These are phyloP conservation scores for Periconia sp. DNA, from an alignment of 2,329 filamentous ascomycete genomes.

Conservation along the genomic window DNA sequence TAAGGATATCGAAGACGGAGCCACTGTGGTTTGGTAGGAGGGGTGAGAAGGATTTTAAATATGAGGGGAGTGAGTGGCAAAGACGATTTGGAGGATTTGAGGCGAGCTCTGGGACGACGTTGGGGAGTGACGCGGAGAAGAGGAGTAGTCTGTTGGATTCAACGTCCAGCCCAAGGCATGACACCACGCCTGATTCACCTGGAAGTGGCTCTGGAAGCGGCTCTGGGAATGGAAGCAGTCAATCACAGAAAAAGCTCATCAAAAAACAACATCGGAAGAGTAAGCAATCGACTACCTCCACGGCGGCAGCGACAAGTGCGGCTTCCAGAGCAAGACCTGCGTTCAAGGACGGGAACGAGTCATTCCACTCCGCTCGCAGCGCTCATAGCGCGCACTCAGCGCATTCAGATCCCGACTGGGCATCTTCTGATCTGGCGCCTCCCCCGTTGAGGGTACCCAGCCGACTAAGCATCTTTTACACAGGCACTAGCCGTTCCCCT, in stretches of 20 bases:
- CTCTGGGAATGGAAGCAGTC: too few relatives aligned
- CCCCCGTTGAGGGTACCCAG: neutral
- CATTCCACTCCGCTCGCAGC: neutral
- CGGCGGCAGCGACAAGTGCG: too few relatives aligned
- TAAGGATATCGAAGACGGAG: constrained; percentile 56
- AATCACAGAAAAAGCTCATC: too few relatives aligned
- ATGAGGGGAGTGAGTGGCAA: constrained; percentile 44
- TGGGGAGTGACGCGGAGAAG: neutral
- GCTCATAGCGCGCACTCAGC: neutral
- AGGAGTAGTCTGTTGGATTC: neutral
- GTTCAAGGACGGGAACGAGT: neutral
- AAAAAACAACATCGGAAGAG: too few relatives aligned
- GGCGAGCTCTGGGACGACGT: constrained; percentile 3
- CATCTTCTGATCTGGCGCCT: constrained; percentile 6
- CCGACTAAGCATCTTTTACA: too few relatives aligned
- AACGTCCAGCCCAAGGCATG: too few relatives aligned
- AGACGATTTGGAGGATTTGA: constrained; percentile 17
- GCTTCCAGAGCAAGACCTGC: too few relatives aligned
- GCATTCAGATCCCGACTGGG: constrained; percentile 9
- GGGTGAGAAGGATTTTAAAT: constrained; percentile 59
- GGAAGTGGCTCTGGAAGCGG: too few relatives aligned
- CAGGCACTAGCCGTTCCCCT: too few relatives aligned
- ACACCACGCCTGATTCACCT: too few relatives aligned
- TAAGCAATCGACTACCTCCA: too few relatives aligned
- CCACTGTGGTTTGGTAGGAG: constrained; percentile 64